These are phyloP conservation scores for Blastobotrys muscicola DNA, from an alignment of 805 yeast species.

Conservation along the genomic window DNA sequence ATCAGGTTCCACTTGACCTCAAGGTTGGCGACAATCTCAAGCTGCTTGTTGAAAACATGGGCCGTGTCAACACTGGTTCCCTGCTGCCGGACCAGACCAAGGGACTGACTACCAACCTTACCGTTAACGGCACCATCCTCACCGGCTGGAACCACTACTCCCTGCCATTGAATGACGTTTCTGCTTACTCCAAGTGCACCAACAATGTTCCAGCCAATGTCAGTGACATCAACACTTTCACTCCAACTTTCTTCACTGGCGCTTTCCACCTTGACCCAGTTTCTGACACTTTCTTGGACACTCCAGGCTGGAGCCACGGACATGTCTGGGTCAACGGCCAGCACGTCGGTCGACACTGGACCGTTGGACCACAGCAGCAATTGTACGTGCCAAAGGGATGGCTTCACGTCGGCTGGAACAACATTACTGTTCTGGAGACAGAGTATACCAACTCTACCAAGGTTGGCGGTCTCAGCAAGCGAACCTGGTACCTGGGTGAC, in stretches of 20 bases:
- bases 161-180: neutral
- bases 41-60: conserved; percentile 4
- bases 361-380: conserved; percentile 4
- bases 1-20: neutral
- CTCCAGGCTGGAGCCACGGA: conserved; percentile 3
- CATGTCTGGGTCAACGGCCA: conserved; percentile 5
- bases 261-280: conserved; percentile 1
- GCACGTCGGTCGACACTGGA: conserved; percentile 2
- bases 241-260: conserved; percentile 3
- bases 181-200: neutral
- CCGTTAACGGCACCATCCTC: neutral
- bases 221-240: neutral
- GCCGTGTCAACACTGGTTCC: conserved; percentile 3
- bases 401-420: neutral
- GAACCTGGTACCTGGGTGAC: neutral
- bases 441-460: neutral
- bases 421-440: conserved; percentile 1
- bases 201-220: neutral
- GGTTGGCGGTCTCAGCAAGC: neutral
- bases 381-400: conserved; percentile 2
- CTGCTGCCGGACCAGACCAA: conserved; percentile 2
- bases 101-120: conserved; percentile 3
- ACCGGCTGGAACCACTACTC: conserved; percentile 1
- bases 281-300: conserved; percentile 2
- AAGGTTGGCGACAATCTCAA: conserved; percentile 3